phyloP scores from a whole-genome alignment of 495 filamentous ascomycete species.

The Annulohypoxylon moriforme region DNA sequence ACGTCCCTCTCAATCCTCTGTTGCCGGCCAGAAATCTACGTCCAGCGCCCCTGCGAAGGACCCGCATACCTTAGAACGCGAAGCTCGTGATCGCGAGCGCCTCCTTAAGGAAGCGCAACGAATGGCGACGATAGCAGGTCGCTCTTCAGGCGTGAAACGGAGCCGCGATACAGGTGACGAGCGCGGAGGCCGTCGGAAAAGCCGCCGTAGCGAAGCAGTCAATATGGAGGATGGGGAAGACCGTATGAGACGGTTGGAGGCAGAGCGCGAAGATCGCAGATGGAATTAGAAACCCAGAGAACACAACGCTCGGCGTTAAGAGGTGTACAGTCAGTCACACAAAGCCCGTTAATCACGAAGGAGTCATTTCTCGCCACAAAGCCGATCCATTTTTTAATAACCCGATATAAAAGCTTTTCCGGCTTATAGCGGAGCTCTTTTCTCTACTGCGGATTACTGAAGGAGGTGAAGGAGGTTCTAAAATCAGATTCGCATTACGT shows the following conservation, averaged over 20 bases:
- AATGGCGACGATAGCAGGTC: slow-evolving; percentile 63
- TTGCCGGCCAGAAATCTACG: slow-evolving; percentile 49
- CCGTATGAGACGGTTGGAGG: slow-evolving; percentile 65
- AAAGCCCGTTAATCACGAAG: not conserved
- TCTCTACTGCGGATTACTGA: not conserved
- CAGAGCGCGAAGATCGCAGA: slow-evolving; percentile 57
- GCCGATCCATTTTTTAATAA: not conserved
- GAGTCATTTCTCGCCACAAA: not conserved
- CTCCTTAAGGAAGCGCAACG: slow-evolving; percentile 82
- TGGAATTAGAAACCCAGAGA: slow-evolving; percentile 48
- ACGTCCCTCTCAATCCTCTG: slow-evolving; percentile 56
- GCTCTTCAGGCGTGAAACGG: slow-evolving; percentile 52
- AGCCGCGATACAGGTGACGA: slow-evolving; percentile 58
- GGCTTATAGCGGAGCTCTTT: not conserved
- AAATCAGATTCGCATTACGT: not conserved
- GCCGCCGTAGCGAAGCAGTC: slow-evolving; percentile 57
- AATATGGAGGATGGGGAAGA: slow-evolving; percentile 56
- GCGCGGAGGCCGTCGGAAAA: slow-evolving; percentile 54
- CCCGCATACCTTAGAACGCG: slow-evolving; percentile 79
- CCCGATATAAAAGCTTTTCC: not conserved
- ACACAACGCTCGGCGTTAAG: not conserved
- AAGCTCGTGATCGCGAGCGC: slow-evolving; percentile 79
- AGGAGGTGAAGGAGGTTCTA: not conserved
- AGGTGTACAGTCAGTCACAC: not conserved
- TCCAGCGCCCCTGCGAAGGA: slow-evolving; percentile 56